phyloP scores from a whole-genome alignment of 441 rosid genomes.

The Lepidium campestre region DNA sequence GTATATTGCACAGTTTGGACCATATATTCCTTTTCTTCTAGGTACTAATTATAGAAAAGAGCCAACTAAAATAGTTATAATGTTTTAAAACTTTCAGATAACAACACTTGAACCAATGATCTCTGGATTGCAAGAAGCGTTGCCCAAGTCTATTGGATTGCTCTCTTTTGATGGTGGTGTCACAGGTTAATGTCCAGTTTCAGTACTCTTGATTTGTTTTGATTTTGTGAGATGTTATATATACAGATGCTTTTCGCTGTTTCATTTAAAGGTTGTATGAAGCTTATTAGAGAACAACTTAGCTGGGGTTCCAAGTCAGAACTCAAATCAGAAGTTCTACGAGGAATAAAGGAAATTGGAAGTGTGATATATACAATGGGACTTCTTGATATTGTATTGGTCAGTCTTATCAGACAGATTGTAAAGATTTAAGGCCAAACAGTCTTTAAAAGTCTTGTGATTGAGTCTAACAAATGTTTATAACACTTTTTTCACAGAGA shows the following conservation, averaged over 20 bases:
- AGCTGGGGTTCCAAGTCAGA: conserved; percentile 89
- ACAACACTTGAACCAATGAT: conserved; percentile 87
- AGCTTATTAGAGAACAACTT: conserved; percentile 88
- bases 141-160: conserved; percentile 95
- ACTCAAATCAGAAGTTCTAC: conserved; percentile 85
- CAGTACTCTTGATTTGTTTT: not conserved
- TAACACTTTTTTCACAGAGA: conserved; percentile 46
- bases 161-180: conserved; percentile 97
- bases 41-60: not conserved
- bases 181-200: conserved; percentile 48
- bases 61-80: not conserved
- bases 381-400: conserved; percentile 92
- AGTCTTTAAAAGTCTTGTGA: not conserved
- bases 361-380: conserved; percentile 95
- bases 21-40: not conserved
- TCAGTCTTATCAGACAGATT: conserved; percentile 34
- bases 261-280: conserved; percentile 73
- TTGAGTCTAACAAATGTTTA: not conserved
- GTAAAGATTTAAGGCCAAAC: not conserved
- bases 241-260: not conserved
- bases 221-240: not conserved
- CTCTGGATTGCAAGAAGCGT: conserved; percentile 83
- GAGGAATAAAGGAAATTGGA: conserved; percentile 98
- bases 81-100: conserved; percentile 42
- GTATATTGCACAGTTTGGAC: conserved; percentile 29